Evolutionary conservation across 768 basidiomycete genomes (phyloP).

Genomic region (Suillus plorans): DNA sequence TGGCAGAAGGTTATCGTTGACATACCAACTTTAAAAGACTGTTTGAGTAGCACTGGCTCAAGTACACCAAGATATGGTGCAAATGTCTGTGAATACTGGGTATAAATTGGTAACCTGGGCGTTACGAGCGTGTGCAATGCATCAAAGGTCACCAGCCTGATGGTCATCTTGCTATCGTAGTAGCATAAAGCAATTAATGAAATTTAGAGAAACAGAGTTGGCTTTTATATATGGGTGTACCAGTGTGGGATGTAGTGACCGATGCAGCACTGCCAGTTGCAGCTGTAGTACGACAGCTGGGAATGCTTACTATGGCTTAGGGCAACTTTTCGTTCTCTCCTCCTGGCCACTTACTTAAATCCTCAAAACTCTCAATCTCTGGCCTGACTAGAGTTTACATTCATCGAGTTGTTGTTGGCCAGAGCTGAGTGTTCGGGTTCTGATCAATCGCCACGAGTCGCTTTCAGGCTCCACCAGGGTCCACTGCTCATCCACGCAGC

Average conservation of each 20-base stretch:
- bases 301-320: slow-evolving; percentile 2
- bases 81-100: slow-evolving; percentile 62
- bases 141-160: slow-evolving; percentile 77
- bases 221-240: not conserved
- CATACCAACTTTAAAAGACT: slow-evolving; percentile 62
- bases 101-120: slow-evolving; percentile 65
- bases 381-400: not conserved
- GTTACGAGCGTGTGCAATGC: slow-evolving; percentile 72
- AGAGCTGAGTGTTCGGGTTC: not conserved
- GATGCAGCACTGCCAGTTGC: not conserved
- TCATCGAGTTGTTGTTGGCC: not conserved
- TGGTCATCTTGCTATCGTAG: slow-evolving; percentile 19
- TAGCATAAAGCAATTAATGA: not conserved
- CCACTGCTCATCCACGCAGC: slow-evolving; percentile 24
- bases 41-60: slow-evolving; percentile 48
- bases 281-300: not conserved
- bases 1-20: not conserved
- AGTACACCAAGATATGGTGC: slow-evolving; percentile 65
- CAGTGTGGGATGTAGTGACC: not conserved
- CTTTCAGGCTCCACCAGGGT: slow-evolving; percentile 6
- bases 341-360: not conserved
- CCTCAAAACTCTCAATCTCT: not conserved
- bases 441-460: slow-evolving; percentile 7
- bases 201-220: not conserved
- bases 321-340: not conserved